These are phyloP conservation scores for Globisporangium canariense DNA, from an alignment of 352 stramenopile genomes.

Conservation along the genomic window DNA sequence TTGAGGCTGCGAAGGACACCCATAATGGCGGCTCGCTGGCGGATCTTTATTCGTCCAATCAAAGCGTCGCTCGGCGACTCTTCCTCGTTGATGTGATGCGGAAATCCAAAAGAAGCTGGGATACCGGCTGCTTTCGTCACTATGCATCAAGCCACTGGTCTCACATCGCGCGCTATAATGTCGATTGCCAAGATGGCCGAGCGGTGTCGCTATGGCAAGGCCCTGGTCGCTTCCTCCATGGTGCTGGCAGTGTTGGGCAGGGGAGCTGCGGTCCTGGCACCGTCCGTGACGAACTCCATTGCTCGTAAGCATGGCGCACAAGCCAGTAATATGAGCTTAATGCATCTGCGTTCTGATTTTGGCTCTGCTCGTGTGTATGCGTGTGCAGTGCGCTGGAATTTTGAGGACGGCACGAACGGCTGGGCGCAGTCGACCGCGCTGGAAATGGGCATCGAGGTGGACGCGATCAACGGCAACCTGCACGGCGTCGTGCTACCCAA, in stretches of 20 bases:
- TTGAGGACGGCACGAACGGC: conserved; percentile 51
- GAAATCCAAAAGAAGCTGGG: neutral
- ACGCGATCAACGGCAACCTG: conserved; percentile 42
- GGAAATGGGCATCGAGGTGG: conserved; percentile 64
- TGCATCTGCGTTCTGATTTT: neutral
- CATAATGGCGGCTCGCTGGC: too few relatives aligned
- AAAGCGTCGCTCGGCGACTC: neutral
- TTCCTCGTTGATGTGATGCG: neutral
- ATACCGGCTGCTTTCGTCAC: neutral
- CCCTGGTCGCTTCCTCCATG: neutral
- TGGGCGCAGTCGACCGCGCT: conserved; percentile 59
- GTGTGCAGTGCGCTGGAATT: conserved; percentile 51
- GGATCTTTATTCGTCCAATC: neutral
- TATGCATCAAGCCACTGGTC: neutral
- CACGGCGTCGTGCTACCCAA: conserved; percentile 41
- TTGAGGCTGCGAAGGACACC: too few relatives aligned
- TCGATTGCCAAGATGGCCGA: neutral
- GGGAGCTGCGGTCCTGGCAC: neutral
- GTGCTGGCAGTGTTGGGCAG: neutral
- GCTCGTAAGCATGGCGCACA: conserved; percentile 19
- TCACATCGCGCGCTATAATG: neutral
- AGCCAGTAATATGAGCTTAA: neutral
- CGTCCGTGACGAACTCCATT: conserved; percentile 37
- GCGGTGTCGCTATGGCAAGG: neutral
- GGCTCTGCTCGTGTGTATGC: neutral